Conservation (phyloP, 148 eudicot genomes). For the Spergularia marina region DNA sequence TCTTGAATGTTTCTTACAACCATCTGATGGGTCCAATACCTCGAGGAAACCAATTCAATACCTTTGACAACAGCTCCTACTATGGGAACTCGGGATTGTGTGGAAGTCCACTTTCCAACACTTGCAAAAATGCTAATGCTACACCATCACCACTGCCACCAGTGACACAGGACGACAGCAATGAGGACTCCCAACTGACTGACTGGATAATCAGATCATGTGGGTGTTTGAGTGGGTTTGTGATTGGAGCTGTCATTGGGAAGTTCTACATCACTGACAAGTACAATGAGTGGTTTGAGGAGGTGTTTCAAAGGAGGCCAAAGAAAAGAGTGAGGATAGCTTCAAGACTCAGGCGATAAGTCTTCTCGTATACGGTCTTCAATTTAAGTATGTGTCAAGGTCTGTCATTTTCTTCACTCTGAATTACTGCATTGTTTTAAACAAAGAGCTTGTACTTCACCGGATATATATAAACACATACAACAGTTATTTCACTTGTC, state of each 20-base stretch:
- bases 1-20: conserved; percentile 39
- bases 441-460: no score
- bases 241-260: conserved; percentile 29
- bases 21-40: conserved; percentile 32
- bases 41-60: conserved; percentile 31
- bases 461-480: no score
- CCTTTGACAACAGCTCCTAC: conserved; percentile 30
- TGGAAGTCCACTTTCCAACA: conserved; percentile 31
- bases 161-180: not conserved
- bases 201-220: conserved; percentile 29
- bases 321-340: not conserved
- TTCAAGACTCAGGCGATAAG: not conserved
- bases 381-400: no score
- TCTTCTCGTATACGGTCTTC: not conserved
- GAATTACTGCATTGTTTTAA: no score
- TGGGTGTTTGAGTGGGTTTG: conserved; percentile 30
- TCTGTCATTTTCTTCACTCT: no score
- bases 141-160: not conserved
- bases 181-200: conserved; percentile 1
- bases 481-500: no score
- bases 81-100: conserved; percentile 32
- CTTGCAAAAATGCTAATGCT: conserved; percentile 3
- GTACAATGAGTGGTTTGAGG: conserved; percentile 21
- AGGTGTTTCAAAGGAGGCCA: conserved; percentile 13
- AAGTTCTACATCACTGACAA: conserved; percentile 17